Conservation (phyloP, 192 early-diverging fungal species). For the Coemansia sp. region DNA sequence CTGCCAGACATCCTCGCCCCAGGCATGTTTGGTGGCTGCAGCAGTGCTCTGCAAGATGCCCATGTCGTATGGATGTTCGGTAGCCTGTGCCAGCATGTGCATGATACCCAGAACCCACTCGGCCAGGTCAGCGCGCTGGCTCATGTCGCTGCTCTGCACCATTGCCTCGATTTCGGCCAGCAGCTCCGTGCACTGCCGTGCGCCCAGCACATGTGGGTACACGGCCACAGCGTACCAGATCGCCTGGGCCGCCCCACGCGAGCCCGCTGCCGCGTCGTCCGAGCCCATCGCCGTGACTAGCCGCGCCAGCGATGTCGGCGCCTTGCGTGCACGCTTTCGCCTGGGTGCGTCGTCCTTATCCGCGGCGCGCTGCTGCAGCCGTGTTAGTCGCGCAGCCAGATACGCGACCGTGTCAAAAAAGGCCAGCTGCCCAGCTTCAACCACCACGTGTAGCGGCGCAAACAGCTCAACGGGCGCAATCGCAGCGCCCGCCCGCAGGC, state of each 20-base stretch:
- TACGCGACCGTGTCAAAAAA: slow-evolving; percentile 46
- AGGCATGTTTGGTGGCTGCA: no score
- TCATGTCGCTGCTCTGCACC: slow-evolving; percentile 27
- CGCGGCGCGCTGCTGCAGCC: neutral
- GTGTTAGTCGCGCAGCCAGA: slow-evolving; percentile 15
- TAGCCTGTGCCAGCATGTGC: slow-evolving; percentile 5
- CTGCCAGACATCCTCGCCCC: slow-evolving; percentile 26
- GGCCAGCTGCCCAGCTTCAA: slow-evolving; percentile 24
- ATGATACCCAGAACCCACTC: slow-evolving; percentile 41
- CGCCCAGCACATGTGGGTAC: slow-evolving; percentile 19
- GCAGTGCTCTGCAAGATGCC: neutral
- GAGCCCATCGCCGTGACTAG: slow-evolving; percentile 22
- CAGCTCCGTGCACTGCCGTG: slow-evolving; percentile 12
- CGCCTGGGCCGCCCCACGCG: slow-evolving; percentile 40
- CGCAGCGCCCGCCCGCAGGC: neutral
- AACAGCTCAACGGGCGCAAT: slow-evolving; percentile 8
- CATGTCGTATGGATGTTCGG: neutral
- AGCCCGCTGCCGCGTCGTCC: slow-evolving; percentile 11
- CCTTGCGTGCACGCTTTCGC: slow-evolving; percentile 20
- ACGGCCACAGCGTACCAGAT: slow-evolving; percentile 35
- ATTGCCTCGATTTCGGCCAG: slow-evolving; percentile 15
- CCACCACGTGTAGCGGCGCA: slow-evolving; percentile 5
- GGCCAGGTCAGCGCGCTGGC: slow-evolving; percentile 19
- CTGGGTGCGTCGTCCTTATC: slow-evolving; percentile 8
- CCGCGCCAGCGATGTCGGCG: slow-evolving; percentile 32